Evolutionary conservation across 2,329 filamentous ascomycete species (phyloP).

Genomic region (Colletotrichum echinochloae): DNA sequence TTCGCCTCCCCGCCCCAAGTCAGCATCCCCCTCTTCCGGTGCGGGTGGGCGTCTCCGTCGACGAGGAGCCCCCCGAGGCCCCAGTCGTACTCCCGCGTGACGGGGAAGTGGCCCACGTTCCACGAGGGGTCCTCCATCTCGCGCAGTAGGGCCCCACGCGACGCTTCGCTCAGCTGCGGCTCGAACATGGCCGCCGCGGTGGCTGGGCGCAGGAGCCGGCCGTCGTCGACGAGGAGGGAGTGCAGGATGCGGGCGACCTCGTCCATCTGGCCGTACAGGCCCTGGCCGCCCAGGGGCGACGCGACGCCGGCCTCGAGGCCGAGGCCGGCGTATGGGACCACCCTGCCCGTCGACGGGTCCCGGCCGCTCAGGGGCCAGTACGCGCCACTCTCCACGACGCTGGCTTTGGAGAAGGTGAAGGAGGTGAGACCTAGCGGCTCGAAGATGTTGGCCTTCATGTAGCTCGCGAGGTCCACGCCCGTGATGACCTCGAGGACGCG

Average conservation of each 20-base stretch:
- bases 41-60: too few species aligned
- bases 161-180: conserved; percentile 53
- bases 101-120: too few species aligned
- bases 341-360: too few species aligned
- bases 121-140: too few species aligned
- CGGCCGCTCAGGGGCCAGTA: conserved; percentile 39
- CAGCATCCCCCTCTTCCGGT: too few species aligned
- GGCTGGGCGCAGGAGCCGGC: conserved; percentile 56
- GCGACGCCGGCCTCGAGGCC: conserved; percentile 35
- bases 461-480: conserved; percentile 43
- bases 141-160: too few species aligned
- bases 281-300: conserved; percentile 50
- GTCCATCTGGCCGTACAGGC: conserved; percentile 49
- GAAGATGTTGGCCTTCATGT: conserved; percentile 58
- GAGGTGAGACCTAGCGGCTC: conserved; percentile 55
- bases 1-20: too few species aligned
- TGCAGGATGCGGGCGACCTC: conserved; percentile 59
- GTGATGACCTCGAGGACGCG: too few species aligned
- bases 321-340: conserved; percentile 4
- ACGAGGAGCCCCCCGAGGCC: too few species aligned
- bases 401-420: conserved; percentile 19
- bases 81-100: too few species aligned
- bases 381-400: too few species aligned
- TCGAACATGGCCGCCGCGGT: conserved; percentile 59
- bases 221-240: conserved; percentile 59